Evolutionary conservation across 1,284 basidiomycete species (phyloP), one percentile per base, ranked within the genome.

Genomic region (Agaricales sp.): DNA sequence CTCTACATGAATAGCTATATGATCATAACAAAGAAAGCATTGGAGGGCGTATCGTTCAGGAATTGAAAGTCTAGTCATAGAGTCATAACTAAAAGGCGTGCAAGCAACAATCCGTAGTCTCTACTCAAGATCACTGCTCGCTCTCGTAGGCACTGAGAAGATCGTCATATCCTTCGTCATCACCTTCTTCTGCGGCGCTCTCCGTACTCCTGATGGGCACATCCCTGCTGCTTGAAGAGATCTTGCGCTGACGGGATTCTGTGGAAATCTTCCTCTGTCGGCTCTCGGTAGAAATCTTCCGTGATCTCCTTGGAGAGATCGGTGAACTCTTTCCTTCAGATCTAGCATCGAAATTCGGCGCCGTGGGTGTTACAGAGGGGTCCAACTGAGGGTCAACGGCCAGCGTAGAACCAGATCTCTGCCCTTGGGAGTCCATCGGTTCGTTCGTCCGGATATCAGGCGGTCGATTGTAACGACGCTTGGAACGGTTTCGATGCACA

Each of bases 91-190:
- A n/a, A n/a, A n/a, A n/a, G n/a, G n/a, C n/a, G n/a, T n/a, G n/a
- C n/a, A n/a, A n/a, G n/a, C n/a, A 26, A 46, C 12, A 13, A 44
- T 44, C 12, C 19, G 18, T 11, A 44, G 19, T 12, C 13, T 12
- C 19, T 38, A 51, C 51, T 30, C 16, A 21, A 8, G 35, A 16
- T 37, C 37, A 47, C 26, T 30, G 26, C 14, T 87, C 84, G 58
- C 85, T 87, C 63, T 87, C 85, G 57, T 88, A 88, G 20, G 83
- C 83, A 59, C 81, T 85, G 54, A 87, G 61, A 50, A 87, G 59
- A 23, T 87, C 85, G 53, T 82, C 82, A 51, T 87, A 87, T 3
- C 81, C 83, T 59, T 87, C 84, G 54, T 87, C 84, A 53, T 87
- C 83, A 2, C 84, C 84, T 50, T 86, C 82, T 47, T 82, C 78